Conservation (phyloP, 345 rosid genomes). For the Hypericum androsaemum region DNA sequence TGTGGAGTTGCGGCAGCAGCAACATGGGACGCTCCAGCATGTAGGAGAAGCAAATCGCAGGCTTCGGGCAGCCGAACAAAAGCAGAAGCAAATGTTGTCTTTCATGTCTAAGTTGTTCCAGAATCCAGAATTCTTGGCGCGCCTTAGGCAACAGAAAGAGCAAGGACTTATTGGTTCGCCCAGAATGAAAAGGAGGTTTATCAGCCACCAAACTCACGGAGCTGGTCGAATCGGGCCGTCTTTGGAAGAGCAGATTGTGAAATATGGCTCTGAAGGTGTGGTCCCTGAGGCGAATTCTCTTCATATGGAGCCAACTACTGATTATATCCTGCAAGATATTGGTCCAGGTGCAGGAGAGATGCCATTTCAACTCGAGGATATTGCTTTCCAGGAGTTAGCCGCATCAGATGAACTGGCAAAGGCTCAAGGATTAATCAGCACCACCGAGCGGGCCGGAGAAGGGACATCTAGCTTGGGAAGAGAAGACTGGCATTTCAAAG, state of each 20-base stretch:
- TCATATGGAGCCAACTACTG: conserved; percentile 21
- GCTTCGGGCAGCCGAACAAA: not conserved
- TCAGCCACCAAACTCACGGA: conserved; percentile 42
- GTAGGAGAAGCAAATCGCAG: not conserved
- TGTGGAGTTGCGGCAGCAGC: not conserved
- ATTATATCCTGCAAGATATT: conserved; percentile 21
- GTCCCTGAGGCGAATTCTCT: conserved; percentile 19
- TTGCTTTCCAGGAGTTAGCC: not conserved
- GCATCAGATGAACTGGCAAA: conserved; percentile 6
- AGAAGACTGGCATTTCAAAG: conserved; percentile 27
- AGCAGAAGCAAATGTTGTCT: not conserved
- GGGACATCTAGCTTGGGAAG: conserved; percentile 25
- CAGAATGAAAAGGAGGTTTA: conserved; percentile 50
- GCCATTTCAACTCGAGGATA: conserved; percentile 23
- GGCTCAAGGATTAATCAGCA: conserved; percentile 11
- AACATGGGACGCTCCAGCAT: not conserved
- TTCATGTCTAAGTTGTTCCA: not conserved
- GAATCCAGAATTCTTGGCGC: conserved; percentile 5
- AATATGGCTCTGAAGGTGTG: conserved; percentile 29
- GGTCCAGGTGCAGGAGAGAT: conserved; percentile 22
- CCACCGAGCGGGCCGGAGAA: conserved; percentile 20
- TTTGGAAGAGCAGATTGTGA: conserved; percentile 33
- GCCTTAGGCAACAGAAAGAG: conserved; percentile 16
- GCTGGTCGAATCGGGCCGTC: conserved; percentile 26
- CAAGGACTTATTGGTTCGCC: conserved; percentile 31